Percentiles rank a stretch among this genome's conserved stretches.
These are phyloP conservation scores for Sherardia arvensis DNA, from an alignment of 257 asterid species.

Conservation along the genomic window DNA sequence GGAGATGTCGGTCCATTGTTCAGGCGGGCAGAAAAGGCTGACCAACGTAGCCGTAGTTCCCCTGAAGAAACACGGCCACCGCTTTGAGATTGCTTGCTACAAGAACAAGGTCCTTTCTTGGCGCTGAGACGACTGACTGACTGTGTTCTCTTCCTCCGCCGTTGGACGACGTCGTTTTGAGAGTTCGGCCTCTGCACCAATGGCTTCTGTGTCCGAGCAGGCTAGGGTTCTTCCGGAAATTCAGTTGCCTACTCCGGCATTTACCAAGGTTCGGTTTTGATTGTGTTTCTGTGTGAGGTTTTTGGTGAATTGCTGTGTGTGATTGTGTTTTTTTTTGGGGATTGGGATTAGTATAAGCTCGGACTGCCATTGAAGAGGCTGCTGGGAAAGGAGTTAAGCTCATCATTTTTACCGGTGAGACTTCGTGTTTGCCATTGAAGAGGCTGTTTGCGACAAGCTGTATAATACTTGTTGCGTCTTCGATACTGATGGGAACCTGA, in stretches of 20 bases:
- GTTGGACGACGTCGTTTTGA: constrained; percentile 22
- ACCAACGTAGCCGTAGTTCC: constrained; percentile 97
- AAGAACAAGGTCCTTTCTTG: constrained; percentile 88
- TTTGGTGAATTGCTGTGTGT: background rate
- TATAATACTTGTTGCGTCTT: constrained; percentile 84
- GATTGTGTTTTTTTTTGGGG: background rate
- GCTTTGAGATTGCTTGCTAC: constrained; percentile 94
- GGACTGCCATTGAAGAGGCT: constrained; percentile 82
- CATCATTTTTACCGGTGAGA: constrained; percentile 70
- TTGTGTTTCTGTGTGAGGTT: too few relatives aligned
- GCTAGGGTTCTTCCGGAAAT: constrained; percentile 69
- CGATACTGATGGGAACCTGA: constrained; percentile 76
- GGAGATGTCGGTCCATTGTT: constrained; percentile 66
- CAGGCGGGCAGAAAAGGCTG: constrained; percentile 93
- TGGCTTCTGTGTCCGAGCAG: constrained; percentile 55
- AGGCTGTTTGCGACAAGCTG: too few relatives aligned
- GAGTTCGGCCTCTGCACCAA: constrained; percentile 27
- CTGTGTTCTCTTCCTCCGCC: constrained; percentile 7
- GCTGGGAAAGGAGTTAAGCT: constrained; percentile 83
- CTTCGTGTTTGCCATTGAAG: too few relatives aligned
- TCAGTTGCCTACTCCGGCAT: constrained; percentile 45
- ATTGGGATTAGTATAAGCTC: constrained; percentile 53
- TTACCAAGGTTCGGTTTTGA: constrained; percentile 33
- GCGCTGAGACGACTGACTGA: background rate
- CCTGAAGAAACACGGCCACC: constrained; percentile 77